These are phyloP conservation scores for Trichosanthes truncata DNA, from an alignment of 306 rosid species.

Conservation along the genomic window DNA sequence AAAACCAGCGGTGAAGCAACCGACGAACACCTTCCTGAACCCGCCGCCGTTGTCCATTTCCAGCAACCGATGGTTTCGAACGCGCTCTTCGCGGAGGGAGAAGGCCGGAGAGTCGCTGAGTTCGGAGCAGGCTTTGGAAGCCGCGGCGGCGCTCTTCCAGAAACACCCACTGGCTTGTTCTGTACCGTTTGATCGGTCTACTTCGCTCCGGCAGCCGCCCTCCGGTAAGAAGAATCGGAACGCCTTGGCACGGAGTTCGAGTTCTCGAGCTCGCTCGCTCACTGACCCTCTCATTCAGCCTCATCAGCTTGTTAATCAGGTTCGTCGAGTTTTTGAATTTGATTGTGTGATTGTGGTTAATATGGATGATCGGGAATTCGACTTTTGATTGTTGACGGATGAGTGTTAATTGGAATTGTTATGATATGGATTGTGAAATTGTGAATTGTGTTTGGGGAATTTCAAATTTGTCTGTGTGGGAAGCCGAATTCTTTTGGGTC, in stretches of 20 bases:
- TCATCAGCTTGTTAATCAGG: slow-evolving; percentile 79
- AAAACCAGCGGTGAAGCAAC: neutral
- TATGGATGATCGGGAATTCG: neutral
- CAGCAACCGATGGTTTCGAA: neutral
- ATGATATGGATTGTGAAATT: neutral
- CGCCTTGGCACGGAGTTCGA: slow-evolving; percentile 67
- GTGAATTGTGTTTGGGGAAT: neutral
- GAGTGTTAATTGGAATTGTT: neutral
- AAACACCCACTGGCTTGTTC: slow-evolving; percentile 39
- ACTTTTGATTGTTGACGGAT: neutral
- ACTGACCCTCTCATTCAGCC: slow-evolving; percentile 84
- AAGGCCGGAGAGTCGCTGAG: neutral
- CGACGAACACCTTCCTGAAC: neutral
- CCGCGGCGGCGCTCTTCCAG: slow-evolving; percentile 61
- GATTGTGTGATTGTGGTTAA: neutral
- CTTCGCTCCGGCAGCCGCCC: slow-evolving; percentile 55
- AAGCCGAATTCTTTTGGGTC: neutral
- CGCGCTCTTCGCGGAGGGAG: neutral
- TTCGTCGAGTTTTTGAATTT: neutral
- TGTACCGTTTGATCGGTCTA: slow-evolving; percentile 62
- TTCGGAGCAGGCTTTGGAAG: slow-evolving; percentile 52
- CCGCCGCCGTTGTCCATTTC: neutral
- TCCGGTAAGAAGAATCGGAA: slow-evolving; percentile 29
- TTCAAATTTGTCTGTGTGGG: neutral
- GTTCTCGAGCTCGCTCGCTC: slow-evolving; percentile 74